A percentile compares a stretch with the other conserved stretches of the same genome.
These are phyloP conservation scores for Microdochium bolleyi DNA, from an alignment of 2,329 filamentous ascomycete species.

Conservation along the genomic window DNA sequence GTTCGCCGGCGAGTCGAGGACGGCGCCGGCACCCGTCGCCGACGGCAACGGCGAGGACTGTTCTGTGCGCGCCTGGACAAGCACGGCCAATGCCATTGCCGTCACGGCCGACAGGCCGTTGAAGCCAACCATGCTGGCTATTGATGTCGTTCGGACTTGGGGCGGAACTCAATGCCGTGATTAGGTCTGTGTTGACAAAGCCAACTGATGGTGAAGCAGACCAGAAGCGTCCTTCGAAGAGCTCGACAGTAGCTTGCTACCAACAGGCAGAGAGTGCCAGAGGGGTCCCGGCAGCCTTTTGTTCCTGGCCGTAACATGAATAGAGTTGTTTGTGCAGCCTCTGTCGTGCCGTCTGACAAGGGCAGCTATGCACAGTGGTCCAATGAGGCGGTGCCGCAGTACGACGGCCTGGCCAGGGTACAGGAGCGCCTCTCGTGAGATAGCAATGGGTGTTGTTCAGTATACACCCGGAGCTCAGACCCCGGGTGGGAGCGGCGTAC, in stretches of 20 bases:
- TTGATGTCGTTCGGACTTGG: background rate
- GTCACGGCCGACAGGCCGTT: slow-evolving; percentile 10
- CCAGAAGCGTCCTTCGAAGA: background rate
- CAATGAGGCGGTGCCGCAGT: background rate
- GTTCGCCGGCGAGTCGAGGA: background rate
- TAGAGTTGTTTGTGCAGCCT: background rate
- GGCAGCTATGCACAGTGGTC: background rate
- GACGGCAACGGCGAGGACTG: background rate
- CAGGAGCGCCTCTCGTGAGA: background rate
- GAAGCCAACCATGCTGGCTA: slow-evolving; percentile 13
- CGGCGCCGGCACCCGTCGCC: background rate
- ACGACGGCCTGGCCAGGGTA: background rate
- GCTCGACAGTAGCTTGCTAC: background rate
- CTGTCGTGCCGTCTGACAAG: background rate
- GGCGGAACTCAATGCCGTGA: background rate
- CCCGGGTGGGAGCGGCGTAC: too few species aligned
- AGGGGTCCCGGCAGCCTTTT: background rate
- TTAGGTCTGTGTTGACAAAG: background rate
- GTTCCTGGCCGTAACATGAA: background rate
- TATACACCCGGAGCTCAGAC: background rate
- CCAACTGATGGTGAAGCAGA: background rate
- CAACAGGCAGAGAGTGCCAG: background rate
- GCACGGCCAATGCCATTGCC: slow-evolving; percentile 11
- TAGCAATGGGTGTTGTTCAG: background rate
- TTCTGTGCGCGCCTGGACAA: slow-evolving; percentile 2